Conservation (phyloP, 768 basidiomycete genomes). For the Suillus variegatus region DNA sequence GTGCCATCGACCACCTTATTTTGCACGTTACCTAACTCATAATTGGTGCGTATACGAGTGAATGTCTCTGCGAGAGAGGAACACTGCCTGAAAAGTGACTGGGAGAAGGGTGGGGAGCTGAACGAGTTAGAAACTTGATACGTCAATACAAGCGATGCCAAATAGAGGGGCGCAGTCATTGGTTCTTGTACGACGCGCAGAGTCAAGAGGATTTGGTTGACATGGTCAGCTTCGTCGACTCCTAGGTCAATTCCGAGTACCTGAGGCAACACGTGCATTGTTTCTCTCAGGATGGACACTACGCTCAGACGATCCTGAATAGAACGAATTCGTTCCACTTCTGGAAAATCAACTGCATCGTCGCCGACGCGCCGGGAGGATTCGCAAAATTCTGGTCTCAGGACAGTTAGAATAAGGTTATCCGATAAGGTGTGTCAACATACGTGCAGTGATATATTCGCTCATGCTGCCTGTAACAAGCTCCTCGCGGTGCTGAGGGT, state of each 20-base stretch:
- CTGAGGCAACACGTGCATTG: slow-evolving; percentile 54
- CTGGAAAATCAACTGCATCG: slow-evolving; percentile 37
- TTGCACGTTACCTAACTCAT: slow-evolving; percentile 37
- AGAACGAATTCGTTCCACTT: slow-evolving; percentile 34
- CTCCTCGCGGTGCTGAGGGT: slow-evolving; percentile 45
- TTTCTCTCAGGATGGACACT: slow-evolving; percentile 48
- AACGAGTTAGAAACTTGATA: neutral
- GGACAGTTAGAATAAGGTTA: neutral
- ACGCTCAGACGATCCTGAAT: slow-evolving; percentile 23
- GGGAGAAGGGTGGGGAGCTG: neutral
- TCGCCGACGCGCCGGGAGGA: slow-evolving; percentile 34
- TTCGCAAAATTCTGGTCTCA: slow-evolving; percentile 31
- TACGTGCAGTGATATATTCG: slow-evolving; percentile 54
- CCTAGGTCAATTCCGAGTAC: neutral
- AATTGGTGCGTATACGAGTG: slow-evolving; percentile 51
- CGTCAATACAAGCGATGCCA: neutral
- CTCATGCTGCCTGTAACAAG: slow-evolving; percentile 66
- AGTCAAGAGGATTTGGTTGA: neutral
- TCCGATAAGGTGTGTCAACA: slow-evolving; percentile 15
- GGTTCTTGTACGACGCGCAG: neutral
- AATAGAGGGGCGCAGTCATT: neutral
- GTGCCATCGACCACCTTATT: slow-evolving; percentile 55
- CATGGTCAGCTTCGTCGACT: neutral
- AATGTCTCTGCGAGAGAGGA: neutral
- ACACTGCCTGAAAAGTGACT: neutral